Conservation (phyloP, 2,329 filamentous ascomycete species). For the Metarhizium guizhouense region DNA sequence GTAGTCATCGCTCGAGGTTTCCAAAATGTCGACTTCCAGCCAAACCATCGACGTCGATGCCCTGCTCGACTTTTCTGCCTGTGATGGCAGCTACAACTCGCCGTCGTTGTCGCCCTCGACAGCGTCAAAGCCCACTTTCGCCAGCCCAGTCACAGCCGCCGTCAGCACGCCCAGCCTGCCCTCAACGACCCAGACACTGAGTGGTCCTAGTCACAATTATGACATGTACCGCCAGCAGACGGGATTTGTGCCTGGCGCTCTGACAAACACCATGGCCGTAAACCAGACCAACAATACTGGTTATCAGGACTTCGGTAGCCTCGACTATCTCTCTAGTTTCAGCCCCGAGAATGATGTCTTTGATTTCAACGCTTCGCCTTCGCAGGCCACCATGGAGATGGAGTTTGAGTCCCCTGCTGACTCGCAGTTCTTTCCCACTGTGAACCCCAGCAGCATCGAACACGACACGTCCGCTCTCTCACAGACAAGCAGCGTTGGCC, state of each 20-base stretch:
- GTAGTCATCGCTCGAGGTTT: neutral
- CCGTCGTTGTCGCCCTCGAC: constrained; percentile 49
- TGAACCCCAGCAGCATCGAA: constrained; percentile 69
- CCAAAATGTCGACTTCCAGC: constrained; percentile 30
- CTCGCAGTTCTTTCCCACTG: constrained; percentile 56
- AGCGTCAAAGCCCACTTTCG: constrained; percentile 44
- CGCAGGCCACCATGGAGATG: constrained; percentile 56
- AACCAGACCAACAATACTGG: constrained; percentile 53
- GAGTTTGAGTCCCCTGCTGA: constrained; percentile 35
- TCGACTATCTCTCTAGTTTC: constrained; percentile 46
- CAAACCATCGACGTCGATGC: constrained; percentile 45
- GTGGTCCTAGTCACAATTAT: constrained; percentile 88
- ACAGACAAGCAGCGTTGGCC: constrained; percentile 51
- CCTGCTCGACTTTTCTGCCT: constrained; percentile 52
- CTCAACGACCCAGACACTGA: constrained; percentile 52
- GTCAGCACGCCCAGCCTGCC: constrained; percentile 47
- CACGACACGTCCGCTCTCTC: constrained; percentile 43
- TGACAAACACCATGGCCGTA: constrained; percentile 71
- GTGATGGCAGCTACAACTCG: constrained; percentile 50
- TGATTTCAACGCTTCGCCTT: constrained; percentile 63
- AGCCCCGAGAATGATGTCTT: constrained; percentile 57
- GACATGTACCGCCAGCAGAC: constrained; percentile 94
- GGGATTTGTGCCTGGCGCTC: constrained; percentile 75
- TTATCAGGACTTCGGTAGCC: constrained; percentile 39
- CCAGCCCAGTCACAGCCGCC: constrained; percentile 41